Evolutionary conservation across 768 basidiomycete species (phyloP).

Genomic region (Auricularia auricula-judae): DNA sequence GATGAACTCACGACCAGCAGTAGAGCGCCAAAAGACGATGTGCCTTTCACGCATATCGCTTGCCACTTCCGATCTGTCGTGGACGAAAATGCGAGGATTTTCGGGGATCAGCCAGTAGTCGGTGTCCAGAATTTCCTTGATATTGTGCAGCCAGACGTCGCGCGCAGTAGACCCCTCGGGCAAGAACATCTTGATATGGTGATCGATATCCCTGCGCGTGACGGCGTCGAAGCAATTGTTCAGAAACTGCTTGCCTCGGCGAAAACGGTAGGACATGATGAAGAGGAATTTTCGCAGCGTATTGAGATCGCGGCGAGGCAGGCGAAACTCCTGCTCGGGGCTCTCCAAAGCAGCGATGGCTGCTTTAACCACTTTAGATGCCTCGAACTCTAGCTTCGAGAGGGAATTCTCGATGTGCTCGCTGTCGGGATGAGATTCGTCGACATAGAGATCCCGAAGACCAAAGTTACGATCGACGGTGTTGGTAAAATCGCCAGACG

Average conservation of each 20-base stretch:
- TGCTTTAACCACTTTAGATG: neutral
- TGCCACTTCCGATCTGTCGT: neutral
- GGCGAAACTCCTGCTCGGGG: neutral
- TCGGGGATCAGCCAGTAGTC: slow-evolving; percentile 4
- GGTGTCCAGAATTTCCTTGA: slow-evolving; percentile 2
- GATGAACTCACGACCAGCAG: neutral
- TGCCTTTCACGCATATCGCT: neutral
- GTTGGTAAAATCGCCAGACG: neutral
- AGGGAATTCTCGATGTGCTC: slow-evolving; percentile 5
- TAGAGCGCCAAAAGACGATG: slow-evolving; percentile 1
- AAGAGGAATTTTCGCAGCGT: slow-evolving; percentile 6
- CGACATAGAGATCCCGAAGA: neutral
- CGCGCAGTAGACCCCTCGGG: neutral
- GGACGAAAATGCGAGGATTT: neutral
- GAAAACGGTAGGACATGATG: slow-evolving; percentile 2
- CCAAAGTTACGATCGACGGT: slow-evolving; percentile 3
- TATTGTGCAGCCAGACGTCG: slow-evolving; percentile 5
- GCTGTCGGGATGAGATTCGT: neutral
- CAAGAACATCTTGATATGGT: neutral
- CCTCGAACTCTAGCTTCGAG: slow-evolving; percentile 5
- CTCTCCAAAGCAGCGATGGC: neutral
- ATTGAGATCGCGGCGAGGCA: slow-evolving; percentile 1
- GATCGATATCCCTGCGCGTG: neutral
- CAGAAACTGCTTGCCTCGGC: slow-evolving; percentile 1
- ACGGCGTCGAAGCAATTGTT: neutral